A percentile compares a stretch with the other conserved stretches of the same genome.
phyloP scores from a whole-genome alignment of 2,329 filamentous ascomycete genomes.

The Alternaria brassicicola region DNA sequence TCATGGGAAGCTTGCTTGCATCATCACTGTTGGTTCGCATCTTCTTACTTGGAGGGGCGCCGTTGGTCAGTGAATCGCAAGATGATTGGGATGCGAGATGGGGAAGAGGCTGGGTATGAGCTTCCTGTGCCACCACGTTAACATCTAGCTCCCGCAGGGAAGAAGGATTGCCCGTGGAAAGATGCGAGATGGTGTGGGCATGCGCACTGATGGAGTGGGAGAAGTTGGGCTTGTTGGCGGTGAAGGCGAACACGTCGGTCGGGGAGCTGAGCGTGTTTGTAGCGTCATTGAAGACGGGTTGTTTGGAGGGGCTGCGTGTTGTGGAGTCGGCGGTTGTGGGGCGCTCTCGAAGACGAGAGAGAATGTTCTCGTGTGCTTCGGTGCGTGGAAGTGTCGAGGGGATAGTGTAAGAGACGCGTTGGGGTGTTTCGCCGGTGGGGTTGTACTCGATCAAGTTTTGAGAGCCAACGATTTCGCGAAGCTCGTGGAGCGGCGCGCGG shows the following conservation, averaged over 20 bases:
- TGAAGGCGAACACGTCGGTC: slow-evolving; percentile 35
- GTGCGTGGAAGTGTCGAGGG: slow-evolving; percentile 81
- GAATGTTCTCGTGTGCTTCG: slow-evolving; percentile 63
- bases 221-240: slow-evolving; percentile 29
- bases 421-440: slow-evolving; percentile 84
- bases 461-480: slow-evolving; percentile 71
- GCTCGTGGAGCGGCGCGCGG: slow-evolving; percentile 70
- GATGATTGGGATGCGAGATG: slow-evolving; percentile 39
- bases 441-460: slow-evolving; percentile 78
- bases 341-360: slow-evolving; percentile 55
- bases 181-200: slow-evolving; percentile 28
- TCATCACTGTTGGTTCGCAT: slow-evolving; percentile 45
- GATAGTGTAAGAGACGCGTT: slow-evolving; percentile 81
- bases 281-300: slow-evolving; percentile 60
- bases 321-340: slow-evolving; percentile 36
- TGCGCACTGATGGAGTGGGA: slow-evolving; percentile 37
- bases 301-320: slow-evolving; percentile 55
- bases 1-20: slow-evolving; percentile 53
- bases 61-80: slow-evolving; percentile 33
- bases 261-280: slow-evolving; percentile 46
- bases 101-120: slow-evolving; percentile 39
- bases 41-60: slow-evolving; percentile 52
- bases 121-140: slow-evolving; percentile 50
- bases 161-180: slow-evolving; percentile 21
- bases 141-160: slow-evolving; percentile 57